Conservation (phyloP, 2,329 filamentous ascomycete genomes). For the Phialophora verrucosa region DNA sequence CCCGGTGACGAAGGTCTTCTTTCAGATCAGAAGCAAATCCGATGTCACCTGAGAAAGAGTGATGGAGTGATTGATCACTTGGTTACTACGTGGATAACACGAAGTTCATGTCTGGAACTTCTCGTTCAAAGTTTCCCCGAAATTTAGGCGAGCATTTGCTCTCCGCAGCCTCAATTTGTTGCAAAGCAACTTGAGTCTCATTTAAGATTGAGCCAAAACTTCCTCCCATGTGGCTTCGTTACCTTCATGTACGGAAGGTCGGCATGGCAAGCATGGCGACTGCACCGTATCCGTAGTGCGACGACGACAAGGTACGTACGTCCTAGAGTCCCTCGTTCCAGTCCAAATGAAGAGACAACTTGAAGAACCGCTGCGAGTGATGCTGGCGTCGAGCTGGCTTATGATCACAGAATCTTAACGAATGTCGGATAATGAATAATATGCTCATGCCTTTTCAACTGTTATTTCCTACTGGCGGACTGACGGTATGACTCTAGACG, state of each 20-base stretch:
- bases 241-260: conserved; percentile 49
- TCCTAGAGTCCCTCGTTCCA: conserved; percentile 16
- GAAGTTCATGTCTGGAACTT: conserved; percentile 6
- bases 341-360: conserved; percentile 52
- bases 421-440: conserved; percentile 21
- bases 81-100: conserved; percentile 2
- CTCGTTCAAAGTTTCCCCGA: conserved; percentile 29
- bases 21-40: background rate
- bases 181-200: conserved; percentile 1
- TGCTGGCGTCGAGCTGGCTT: conserved; percentile 53
- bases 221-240: background rate
- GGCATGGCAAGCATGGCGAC: conserved; percentile 45
- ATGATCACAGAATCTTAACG: conserved; percentile 50
- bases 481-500: background rate
- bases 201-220: background rate
- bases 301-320: conserved; percentile 44
- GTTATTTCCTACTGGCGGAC: background rate
- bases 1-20: background rate
- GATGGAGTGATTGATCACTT: background rate
- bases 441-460: conserved; percentile 3
- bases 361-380: conserved; percentile 74
- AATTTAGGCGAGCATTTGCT: conserved; percentile 41
- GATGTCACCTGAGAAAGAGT: background rate
- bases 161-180: conserved; percentile 5
- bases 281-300: conserved; percentile 26